phyloP scores from a whole-genome alignment of 371 early-diverging fungal species.

The Syncephalis plumigaleata region DNA sequence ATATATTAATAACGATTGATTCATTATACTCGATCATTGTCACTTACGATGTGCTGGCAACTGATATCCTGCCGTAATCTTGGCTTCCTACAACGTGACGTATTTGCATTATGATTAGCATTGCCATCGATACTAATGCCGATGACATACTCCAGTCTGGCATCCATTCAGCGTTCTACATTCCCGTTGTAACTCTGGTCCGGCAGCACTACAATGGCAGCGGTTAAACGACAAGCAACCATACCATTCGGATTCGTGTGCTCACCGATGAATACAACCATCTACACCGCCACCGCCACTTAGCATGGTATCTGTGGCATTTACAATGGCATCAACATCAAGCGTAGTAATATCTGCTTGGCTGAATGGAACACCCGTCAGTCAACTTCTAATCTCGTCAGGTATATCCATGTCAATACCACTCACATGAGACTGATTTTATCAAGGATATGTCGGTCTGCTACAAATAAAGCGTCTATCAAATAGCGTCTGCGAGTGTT shows the following conservation, averaged over 20 bases:
- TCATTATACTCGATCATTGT: too few species aligned
- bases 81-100: slow-evolving; percentile 53
- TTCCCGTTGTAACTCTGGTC: slow-evolving; percentile 40
- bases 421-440: slow-evolving; percentile 6
- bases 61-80: slow-evolving; percentile 43
- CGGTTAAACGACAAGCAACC: too few species aligned
- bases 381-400: too few species aligned
- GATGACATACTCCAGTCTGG: slow-evolving; percentile 33
- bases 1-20: background rate
- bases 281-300: slow-evolving; percentile 69
- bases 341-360: slow-evolving; percentile 46
- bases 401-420: background rate
- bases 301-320: slow-evolving; percentile 51
- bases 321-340: slow-evolving; percentile 52
- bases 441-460: background rate
- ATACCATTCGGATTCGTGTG: background rate
- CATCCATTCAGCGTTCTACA: slow-evolving; percentile 53
- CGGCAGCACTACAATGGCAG: slow-evolving; percentile 58
- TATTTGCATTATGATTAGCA: background rate
- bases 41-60: slow-evolving; percentile 27
- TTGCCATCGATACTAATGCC: too few species aligned
- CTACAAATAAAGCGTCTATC: too few species aligned
- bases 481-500: too few species aligned
- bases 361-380: slow-evolving; percentile 13
- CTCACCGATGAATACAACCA: slow-evolving; percentile 66